phyloP scores from a whole-genome alignment of 306 rosid genomes.

The Senna tora region DNA sequence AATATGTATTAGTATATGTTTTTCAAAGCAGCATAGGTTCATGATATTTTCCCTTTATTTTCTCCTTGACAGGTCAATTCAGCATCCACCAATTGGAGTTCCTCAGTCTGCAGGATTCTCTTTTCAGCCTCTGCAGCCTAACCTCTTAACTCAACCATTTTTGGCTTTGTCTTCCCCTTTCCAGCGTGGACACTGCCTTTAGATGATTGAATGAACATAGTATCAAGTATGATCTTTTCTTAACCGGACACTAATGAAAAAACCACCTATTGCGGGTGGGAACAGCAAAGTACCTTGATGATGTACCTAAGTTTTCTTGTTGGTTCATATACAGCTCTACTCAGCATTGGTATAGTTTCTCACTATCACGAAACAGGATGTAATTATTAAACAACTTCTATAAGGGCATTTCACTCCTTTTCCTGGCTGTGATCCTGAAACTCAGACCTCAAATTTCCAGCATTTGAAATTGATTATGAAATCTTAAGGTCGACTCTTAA shows the following conservation, averaged over 20 bases:
- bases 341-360: constrained; percentile 39
- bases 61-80: constrained; percentile 61
- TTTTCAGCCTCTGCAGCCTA: constrained; percentile 77
- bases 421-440: constrained; percentile 24
- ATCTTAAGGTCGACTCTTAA: background rate
- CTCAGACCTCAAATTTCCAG: constrained; percentile 7
- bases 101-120: constrained; percentile 72
- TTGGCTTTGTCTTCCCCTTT: constrained; percentile 65
- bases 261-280: too few species aligned
- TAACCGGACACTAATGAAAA: too few species aligned
- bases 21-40: background rate
- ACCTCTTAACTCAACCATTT: constrained; percentile 66
- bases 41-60: constrained; percentile 11
- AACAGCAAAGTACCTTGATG: constrained; percentile 9
- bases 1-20: constrained; percentile 1
- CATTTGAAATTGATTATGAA: constrained; percentile 16
- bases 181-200: constrained; percentile 67
- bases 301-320: constrained; percentile 36
- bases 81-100: constrained; percentile 60
- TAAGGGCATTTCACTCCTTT: constrained; percentile 32
- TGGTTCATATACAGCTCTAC: constrained; percentile 32
- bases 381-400: constrained; percentile 32
- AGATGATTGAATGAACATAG: constrained; percentile 34
- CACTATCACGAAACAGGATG: constrained; percentile 36
- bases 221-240: constrained; percentile 9